These are phyloP conservation scores for Candida sithepensis DNA, from an alignment of 805 yeast species.

Conservation along the genomic window DNA sequence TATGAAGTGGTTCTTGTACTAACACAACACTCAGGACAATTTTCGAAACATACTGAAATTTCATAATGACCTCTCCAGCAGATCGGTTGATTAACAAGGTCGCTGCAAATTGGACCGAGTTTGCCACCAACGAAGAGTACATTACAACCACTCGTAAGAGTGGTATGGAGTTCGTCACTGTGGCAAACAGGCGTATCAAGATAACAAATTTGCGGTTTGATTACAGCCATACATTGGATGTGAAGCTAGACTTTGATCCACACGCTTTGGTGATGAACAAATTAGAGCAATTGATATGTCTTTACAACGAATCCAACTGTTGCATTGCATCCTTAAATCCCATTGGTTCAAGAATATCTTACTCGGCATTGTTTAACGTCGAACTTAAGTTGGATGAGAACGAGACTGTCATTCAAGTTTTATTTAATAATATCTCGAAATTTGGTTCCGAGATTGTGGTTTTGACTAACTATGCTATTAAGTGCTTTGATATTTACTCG, in stretches of 20 bases:
- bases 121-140: constrained; percentile 13
- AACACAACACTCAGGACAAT: too few relatives aligned
- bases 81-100: constrained; percentile 6
- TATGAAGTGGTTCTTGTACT: too few relatives aligned
- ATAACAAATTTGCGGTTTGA: constrained; percentile 15
- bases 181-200: constrained; percentile 16
- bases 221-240: constrained; percentile 9
- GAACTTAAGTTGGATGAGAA: constrained; percentile 9
- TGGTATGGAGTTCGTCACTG: constrained; percentile 27
- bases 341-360: constrained; percentile 16
- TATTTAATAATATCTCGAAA: constrained; percentile 44
- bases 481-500: constrained; percentile 36
- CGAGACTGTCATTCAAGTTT: constrained; percentile 33
- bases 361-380: constrained; percentile 9
- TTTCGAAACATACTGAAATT: background rate
- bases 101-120: constrained; percentile 9
- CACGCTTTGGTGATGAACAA: constrained; percentile 19
- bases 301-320: constrained; percentile 18
- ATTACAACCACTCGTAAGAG: constrained; percentile 22
- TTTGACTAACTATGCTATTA: constrained; percentile 34
- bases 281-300: constrained; percentile 26
- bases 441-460: constrained; percentile 42
- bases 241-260: constrained; percentile 24
- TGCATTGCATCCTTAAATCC: constrained; percentile 17
- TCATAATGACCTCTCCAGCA: background rate